These are phyloP conservation scores for Ciborinia camelliae DNA, from an alignment of 2,329 filamentous ascomycete genomes.

Conservation along the genomic window DNA sequence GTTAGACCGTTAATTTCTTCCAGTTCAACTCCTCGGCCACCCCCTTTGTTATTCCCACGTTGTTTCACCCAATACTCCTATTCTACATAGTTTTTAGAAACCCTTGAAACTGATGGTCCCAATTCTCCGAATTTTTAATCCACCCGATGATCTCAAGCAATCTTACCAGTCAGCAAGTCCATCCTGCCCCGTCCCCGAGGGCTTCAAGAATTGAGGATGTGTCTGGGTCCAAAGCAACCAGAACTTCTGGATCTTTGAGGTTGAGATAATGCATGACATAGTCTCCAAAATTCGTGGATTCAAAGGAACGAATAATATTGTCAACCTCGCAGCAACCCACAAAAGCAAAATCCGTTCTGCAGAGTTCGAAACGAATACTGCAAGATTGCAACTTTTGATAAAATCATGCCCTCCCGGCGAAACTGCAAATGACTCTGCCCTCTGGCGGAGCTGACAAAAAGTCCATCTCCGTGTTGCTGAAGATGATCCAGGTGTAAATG, in stretches of 20 bases:
- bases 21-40: neutral
- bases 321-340: constrained; percentile 20
- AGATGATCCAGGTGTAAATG: too few relatives aligned
- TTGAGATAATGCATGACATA: neutral
- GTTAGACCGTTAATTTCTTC: neutral
- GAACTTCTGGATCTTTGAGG: neutral
- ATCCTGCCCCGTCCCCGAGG: neutral
- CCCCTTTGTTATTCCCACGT: neutral
- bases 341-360: constrained; percentile 22
- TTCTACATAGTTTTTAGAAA: constrained; percentile 9
- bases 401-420: constrained; percentile 2
- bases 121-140: neutral
- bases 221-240: neutral
- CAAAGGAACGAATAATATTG: constrained; percentile 19
- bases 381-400: constrained; percentile 11
- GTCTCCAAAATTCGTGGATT: constrained; percentile 12
- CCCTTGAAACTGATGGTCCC: neutral
- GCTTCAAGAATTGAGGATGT: too few relatives aligned
- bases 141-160: constrained; percentile 10
- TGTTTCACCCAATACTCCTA: neutral
- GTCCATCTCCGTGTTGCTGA: constrained; percentile 10
- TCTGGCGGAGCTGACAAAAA: neutral
- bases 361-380: constrained; percentile 18
- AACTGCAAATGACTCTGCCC: neutral
- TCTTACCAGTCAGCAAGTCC: too few relatives aligned